phyloP scores from a whole-genome alignment of 257 asterid species.

The Solanum sejunctum region DNA sequence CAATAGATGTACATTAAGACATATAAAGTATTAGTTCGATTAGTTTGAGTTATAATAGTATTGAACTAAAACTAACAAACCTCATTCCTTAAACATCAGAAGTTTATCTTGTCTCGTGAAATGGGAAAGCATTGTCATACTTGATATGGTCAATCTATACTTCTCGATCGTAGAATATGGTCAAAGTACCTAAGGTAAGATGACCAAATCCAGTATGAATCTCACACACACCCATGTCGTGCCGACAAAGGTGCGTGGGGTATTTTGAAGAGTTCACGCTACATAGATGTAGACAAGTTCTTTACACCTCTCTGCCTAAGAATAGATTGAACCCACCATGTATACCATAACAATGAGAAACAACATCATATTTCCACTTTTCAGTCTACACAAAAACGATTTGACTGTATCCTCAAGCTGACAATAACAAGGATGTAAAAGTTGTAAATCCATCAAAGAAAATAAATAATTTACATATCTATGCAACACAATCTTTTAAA shows the following conservation, averaged over 20 bases:
- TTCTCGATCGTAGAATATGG: background rate
- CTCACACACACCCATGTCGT: background rate
- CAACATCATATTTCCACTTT: background rate
- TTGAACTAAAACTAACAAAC: background rate
- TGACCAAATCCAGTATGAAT: background rate
- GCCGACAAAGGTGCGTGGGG: background rate
- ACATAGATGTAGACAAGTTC: background rate
- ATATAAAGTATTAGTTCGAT: background rate
- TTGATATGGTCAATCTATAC: background rate
- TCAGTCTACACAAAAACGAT: background rate
- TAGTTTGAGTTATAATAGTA: background rate
- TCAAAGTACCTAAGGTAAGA: background rate
- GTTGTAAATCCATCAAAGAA: background rate
- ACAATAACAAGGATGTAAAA: background rate
- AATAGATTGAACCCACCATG: background rate
- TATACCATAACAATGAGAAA: background rate
- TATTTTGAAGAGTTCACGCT: background rate
- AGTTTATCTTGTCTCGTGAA: background rate
- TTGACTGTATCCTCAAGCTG: background rate
- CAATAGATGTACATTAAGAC: background rate
- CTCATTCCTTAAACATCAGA: background rate
- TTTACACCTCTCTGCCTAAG: background rate
- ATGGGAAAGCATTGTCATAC: background rate
- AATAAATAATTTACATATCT: background rate
- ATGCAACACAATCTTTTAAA: background rate